These are phyloP conservation scores for Calonectria crousiana DNA, from an alignment of 2,329 filamentous ascomycete species.

Conservation along the genomic window DNA sequence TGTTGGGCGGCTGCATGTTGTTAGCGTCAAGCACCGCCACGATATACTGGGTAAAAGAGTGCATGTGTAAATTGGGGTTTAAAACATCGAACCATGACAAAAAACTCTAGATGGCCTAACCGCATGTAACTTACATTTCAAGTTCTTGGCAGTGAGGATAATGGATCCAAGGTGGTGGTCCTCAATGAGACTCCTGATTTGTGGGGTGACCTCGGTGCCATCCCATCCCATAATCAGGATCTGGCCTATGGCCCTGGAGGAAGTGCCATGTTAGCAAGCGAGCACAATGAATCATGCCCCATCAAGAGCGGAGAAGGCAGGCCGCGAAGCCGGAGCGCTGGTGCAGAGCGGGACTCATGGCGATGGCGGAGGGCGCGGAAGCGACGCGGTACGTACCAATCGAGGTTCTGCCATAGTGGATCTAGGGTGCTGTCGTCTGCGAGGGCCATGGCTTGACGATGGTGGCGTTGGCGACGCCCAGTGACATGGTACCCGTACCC, in stretches of 20 bases:
- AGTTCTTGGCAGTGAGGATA: slow-evolving; percentile 84
- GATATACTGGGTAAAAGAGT: not conserved
- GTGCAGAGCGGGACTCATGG: slow-evolving; percentile 30
- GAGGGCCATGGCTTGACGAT: slow-evolving; percentile 50
- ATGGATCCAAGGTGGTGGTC: slow-evolving; percentile 91
- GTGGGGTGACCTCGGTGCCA: slow-evolving; percentile 84
- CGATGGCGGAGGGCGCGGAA: not conserved
- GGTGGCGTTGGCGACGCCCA: slow-evolving; percentile 36
- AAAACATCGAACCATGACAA: slow-evolving; percentile 5
- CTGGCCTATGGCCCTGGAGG: slow-evolving; percentile 76
- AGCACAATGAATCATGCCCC: slow-evolving; percentile 25
- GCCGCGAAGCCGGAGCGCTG: slow-evolving; percentile 27
- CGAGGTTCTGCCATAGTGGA: slow-evolving; percentile 80
- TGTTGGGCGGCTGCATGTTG: slow-evolving; percentile 83
- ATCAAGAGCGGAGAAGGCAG: not conserved
- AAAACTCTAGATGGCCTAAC: not conserved
- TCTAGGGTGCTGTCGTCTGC: slow-evolving; percentile 56
- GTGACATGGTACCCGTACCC: slow-evolving; percentile 43
- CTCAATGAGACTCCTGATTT: slow-evolving; percentile 84
- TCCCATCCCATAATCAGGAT: slow-evolving; percentile 89
- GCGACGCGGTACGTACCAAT: slow-evolving; percentile 70
- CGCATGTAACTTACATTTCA: slow-evolving; percentile 73
- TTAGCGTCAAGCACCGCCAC: slow-evolving; percentile 30
- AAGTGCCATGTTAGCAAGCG: slow-evolving; percentile 39
- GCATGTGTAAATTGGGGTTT: not conserved